Conservation (phyloP, 176 grass and related monocot genomes). For the Urochloa ruziziensis region DNA sequence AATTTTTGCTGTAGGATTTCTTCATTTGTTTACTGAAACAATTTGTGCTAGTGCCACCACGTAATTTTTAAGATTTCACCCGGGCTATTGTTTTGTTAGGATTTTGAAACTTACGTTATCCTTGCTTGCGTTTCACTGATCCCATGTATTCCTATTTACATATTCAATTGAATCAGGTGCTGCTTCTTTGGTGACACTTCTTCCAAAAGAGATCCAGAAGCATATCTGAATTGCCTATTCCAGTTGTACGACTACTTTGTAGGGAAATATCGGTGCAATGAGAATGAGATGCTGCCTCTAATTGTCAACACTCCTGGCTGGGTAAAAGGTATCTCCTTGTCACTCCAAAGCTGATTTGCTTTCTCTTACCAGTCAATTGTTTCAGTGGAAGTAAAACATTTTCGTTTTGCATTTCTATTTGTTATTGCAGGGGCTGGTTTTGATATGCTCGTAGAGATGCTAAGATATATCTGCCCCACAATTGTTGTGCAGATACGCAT, state of each 20-base stretch:
- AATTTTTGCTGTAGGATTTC: not conserved
- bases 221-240: constrained; percentile 65
- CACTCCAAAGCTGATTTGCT: constrained; percentile 19
- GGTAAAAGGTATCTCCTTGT: constrained; percentile 71
- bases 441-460: constrained; percentile 89
- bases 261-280: constrained; percentile 36
- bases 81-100: not conserved
- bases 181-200: constrained; percentile 88
- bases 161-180: constrained; percentile 50
- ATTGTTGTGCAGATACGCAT: constrained; percentile 74
- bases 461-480: constrained; percentile 81
- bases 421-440: constrained; percentile 77
- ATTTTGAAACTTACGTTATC: not conserved
- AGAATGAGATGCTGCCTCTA: constrained; percentile 42
- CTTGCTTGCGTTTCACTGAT: not conserved
- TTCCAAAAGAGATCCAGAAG: constrained; percentile 88
- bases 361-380: not conserved
- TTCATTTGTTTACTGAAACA: not conserved
- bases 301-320: constrained; percentile 78
- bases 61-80: not conserved
- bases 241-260: constrained; percentile 70
- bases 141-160: not conserved
- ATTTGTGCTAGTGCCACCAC: not conserved
- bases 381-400: constrained; percentile 20
- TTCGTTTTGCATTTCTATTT: not conserved